Conservation (phyloP, 257 asterid species). For the Thymus mandschuricus region DNA sequence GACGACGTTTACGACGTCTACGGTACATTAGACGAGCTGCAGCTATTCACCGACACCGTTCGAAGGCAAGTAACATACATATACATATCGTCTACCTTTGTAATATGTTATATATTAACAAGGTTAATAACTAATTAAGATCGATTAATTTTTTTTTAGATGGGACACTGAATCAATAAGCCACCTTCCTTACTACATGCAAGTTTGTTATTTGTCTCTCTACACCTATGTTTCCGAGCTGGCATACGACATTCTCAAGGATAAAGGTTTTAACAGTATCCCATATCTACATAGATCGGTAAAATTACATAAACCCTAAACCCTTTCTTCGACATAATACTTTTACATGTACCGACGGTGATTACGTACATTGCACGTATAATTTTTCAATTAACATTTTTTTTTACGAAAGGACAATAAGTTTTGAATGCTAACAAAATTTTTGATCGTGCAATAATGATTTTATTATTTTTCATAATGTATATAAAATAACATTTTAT, state of each 20-base stretch:
- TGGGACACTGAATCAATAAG: slow-evolving; percentile 1
- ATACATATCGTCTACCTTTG: no score
- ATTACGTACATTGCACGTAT: no score
- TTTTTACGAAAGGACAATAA: no score
- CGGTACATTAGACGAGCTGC: background rate
- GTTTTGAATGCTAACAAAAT: no score
- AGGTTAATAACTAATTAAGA: background rate
- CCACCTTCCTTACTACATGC: slow-evolving; percentile 10
- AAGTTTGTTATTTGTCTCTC: background rate
- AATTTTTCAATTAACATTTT: no score
- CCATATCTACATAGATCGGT: background rate
- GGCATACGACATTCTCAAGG: background rate
- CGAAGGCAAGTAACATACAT: background rate
- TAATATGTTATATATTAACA: background rate
- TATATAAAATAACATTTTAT: no score
- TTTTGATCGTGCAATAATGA: no score
- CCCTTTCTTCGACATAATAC: no score
- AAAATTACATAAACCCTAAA: background rate
- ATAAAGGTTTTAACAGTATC: background rate
- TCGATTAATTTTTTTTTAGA: background rate
- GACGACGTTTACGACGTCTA: slow-evolving; percentile 18
- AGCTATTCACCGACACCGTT: background rate
- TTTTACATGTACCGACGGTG: no score
- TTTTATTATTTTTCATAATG: no score
- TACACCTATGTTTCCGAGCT: background rate